phyloP scores from a whole-genome alignment of 805 yeast species.

The Candida bentonensis region DNA sequence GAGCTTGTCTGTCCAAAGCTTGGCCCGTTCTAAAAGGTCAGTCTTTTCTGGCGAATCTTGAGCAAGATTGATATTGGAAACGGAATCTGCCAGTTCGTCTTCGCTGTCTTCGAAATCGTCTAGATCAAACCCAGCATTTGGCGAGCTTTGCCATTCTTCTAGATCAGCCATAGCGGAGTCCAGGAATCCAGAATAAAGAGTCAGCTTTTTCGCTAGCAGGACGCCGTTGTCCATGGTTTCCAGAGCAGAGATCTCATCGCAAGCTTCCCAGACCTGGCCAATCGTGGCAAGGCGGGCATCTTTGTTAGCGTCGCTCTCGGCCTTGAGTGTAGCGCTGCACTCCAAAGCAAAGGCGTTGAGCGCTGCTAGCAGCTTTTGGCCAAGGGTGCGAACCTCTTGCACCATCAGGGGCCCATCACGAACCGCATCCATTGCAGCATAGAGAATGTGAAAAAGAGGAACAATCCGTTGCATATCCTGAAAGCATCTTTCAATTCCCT shows the following conservation, averaged over 20 bases:
- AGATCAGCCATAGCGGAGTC: slow-evolving; percentile 6
- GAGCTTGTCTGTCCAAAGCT: not conserved
- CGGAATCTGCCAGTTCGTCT: not conserved
- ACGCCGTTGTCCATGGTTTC: slow-evolving; percentile 7
- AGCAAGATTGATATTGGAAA: not conserved
- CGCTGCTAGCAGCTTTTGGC: slow-evolving; percentile 14
- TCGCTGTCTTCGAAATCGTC: not conserved
- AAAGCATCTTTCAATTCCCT: slow-evolving; percentile 37
- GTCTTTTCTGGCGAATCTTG: not conserved
- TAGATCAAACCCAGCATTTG: not conserved
- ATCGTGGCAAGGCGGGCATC: slow-evolving; percentile 40
- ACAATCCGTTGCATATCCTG: slow-evolving; percentile 31
- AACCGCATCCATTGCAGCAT: slow-evolving; percentile 27
- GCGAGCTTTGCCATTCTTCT: not conserved
- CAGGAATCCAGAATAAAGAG: slow-evolving; percentile 1
- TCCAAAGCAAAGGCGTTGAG: slow-evolving; percentile 10
- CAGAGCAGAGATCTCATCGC: slow-evolving; percentile 30
- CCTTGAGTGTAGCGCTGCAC: slow-evolving; percentile 6
- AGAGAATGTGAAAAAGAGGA: slow-evolving; percentile 32
- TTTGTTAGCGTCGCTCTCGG: slow-evolving; percentile 14
- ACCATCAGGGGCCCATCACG: slow-evolving; percentile 17
- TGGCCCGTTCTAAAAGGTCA: not conserved
- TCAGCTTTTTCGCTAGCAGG: slow-evolving; percentile 1
- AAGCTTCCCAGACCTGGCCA: slow-evolving; percentile 60
- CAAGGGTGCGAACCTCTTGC: slow-evolving; percentile 8